These are phyloP conservation scores for Musa acuminata DNA, from an alignment of 176 grass and related monocot species.

Conservation along the genomic window DNA sequence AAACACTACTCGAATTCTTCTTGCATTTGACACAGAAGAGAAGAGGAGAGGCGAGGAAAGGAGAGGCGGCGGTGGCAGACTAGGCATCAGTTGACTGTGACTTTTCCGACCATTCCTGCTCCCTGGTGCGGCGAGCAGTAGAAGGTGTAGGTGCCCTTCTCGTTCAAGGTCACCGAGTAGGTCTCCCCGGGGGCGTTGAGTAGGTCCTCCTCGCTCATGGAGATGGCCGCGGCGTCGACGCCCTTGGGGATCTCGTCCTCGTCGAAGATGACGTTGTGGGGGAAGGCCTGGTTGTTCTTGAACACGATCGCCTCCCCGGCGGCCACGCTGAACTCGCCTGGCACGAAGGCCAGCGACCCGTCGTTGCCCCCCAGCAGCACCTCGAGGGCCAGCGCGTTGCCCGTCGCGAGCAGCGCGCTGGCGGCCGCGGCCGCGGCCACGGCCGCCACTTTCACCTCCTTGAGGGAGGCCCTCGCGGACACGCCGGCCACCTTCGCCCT, in stretches of 20 bases:
- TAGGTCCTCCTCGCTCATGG: constrained; percentile 51
- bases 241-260: constrained; percentile 72
- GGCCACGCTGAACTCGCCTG: constrained; percentile 52
- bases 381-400: constrained; percentile 57
- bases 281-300: constrained; percentile 92
- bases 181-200: constrained; percentile 59
- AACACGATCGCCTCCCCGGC: constrained; percentile 73
- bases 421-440: constrained; percentile 65
- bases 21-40: no score
- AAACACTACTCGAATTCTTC: no score
- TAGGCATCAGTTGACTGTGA: constrained; percentile 67
- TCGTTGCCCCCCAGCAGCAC: constrained; percentile 54
- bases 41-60: no score
- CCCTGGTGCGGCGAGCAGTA: constrained; percentile 85
- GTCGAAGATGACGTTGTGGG: constrained; percentile 92
- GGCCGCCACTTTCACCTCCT: constrained; percentile 26
- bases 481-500: background rate
- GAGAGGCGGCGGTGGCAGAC: no score
- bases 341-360: constrained; percentile 63
- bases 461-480: constrained; percentile 45
- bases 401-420: constrained; percentile 30
- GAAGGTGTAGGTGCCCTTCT: constrained; percentile 76
- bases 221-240: constrained; percentile 58
- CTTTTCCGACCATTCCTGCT: constrained; percentile 80
- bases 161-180: constrained; percentile 63